Percentiles rank a stretch among this genome's conserved stretches.
These are phyloP conservation scores for Tulasnella sp. DNA, from an alignment of 768 basidiomycete species.

Conservation along the genomic window DNA sequence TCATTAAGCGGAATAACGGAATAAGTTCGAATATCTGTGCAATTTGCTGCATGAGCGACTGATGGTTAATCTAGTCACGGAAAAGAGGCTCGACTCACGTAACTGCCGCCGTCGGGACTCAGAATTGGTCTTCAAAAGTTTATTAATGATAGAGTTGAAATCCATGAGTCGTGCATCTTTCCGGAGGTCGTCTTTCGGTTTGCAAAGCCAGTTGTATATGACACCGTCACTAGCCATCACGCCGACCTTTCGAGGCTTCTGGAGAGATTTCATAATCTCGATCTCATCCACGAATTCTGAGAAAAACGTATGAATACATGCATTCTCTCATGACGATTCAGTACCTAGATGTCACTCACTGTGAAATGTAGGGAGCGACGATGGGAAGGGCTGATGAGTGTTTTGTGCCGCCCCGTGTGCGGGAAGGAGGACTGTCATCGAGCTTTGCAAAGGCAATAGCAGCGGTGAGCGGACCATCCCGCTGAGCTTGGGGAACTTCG, in stretches of 20 bases:
- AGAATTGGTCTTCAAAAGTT: conserved; percentile 83
- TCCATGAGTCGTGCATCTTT: conserved; percentile 98
- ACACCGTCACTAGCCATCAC: conserved; percentile 76
- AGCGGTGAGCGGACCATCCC: conserved; percentile 50
- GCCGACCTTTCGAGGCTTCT: conserved; percentile 82
- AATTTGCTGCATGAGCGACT: background rate
- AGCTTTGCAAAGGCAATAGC: conserved; percentile 88
- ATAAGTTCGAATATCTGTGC: conserved; percentile 83
- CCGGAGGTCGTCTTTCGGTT: conserved; percentile 93
- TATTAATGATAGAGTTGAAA: conserved; percentile 95
- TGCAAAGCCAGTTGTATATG: conserved; percentile 83
- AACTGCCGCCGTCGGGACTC: conserved; percentile 86
- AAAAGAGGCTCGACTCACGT: conserved; percentile 60
- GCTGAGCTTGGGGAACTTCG: conserved; percentile 44
- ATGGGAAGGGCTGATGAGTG: conserved; percentile 72
- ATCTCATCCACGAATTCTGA: conserved; percentile 74
- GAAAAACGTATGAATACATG: background rate
- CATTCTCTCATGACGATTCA: background rate
- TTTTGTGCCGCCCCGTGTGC: conserved; percentile 45
- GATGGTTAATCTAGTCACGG: no score
- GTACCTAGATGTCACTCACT: conserved; percentile 36
- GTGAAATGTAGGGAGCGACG: conserved; percentile 61
- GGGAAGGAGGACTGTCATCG: conserved; percentile 81
- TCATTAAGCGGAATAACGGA: conserved; percentile 98
- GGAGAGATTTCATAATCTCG: conserved; percentile 83